phyloP scores from a whole-genome alignment of 345 rosid species.

The Eucalyptus dawsonii region DNA sequence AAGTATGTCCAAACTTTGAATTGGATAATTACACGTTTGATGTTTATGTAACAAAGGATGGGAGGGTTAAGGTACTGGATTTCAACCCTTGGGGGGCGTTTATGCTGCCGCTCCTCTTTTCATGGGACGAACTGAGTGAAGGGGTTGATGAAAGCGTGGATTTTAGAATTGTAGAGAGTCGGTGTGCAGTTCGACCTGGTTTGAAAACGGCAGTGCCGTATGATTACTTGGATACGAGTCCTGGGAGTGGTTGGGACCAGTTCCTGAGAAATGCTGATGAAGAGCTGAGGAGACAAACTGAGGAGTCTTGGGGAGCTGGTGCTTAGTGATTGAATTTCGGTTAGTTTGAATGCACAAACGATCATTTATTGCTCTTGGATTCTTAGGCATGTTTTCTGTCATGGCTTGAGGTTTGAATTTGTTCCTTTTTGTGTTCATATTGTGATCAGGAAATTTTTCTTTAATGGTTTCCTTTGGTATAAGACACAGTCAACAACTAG shows the following conservation, averaged over 20 bases:
- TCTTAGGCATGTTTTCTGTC: background rate
- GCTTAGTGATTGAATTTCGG: background rate
- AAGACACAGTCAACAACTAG: background rate
- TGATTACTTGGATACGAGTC: slow-evolving; percentile 50
- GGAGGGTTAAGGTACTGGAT: slow-evolving; percentile 51
- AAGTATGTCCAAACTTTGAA: slow-evolving; percentile 35
- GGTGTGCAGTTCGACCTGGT: slow-evolving; percentile 42
- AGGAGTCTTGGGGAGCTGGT: background rate
- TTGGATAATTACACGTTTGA: slow-evolving; percentile 59
- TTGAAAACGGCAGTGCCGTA: slow-evolving; percentile 63
- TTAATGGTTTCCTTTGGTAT: background rate
- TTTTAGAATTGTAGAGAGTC: slow-evolving; percentile 59
- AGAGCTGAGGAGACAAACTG: slow-evolving; percentile 15
- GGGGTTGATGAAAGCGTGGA: slow-evolving; percentile 13
- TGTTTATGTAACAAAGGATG: slow-evolving; percentile 43
- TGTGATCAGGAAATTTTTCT: background rate
- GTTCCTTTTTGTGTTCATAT: background rate
- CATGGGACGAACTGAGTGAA: slow-evolving; percentile 66
- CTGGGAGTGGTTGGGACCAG: slow-evolving; percentile 81
- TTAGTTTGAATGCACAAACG: background rate
- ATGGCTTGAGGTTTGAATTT: background rate
- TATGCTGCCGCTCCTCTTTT: slow-evolving; percentile 53
- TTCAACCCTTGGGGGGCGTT: slow-evolving; percentile 79
- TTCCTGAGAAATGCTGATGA: slow-evolving; percentile 50
- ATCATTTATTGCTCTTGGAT: background rate